Evolutionary conservation across 2,329 filamentous ascomycete genomes (phyloP).

Genomic region (Monosporascus sp.): DNA sequence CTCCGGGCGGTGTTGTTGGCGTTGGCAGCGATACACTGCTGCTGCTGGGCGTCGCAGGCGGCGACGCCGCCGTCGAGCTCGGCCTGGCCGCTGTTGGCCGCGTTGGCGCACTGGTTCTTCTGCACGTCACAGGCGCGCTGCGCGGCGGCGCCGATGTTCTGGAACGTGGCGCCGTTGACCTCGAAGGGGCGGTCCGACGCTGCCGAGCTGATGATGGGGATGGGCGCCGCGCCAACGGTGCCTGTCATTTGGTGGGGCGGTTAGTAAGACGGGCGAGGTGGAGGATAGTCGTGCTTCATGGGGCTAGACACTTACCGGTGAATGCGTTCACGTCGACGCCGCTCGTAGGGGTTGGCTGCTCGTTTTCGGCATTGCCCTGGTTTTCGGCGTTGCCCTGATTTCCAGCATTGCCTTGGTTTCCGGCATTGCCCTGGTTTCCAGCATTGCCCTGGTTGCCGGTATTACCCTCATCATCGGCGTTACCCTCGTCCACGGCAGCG

Average conservation of each 20-base stretch:
- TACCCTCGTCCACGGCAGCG: slow-evolving; percentile 12
- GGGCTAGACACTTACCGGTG: slow-evolving; percentile 25
- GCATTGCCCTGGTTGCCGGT: slow-evolving; percentile 9
- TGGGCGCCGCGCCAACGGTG: slow-evolving; percentile 36
- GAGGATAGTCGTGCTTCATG: neutral
- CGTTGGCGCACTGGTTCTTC: slow-evolving; percentile 46
- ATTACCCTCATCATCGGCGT: slow-evolving; percentile 3
- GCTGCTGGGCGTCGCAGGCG: slow-evolving; percentile 40
- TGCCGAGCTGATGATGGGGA: slow-evolving; percentile 34
- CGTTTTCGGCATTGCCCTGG: slow-evolving; percentile 1
- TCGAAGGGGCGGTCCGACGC: slow-evolving; percentile 38
- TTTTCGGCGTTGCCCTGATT: slow-evolving; percentile 2
- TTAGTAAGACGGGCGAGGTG: neutral
- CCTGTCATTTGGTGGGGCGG: slow-evolving; percentile 2
- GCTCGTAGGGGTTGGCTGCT: slow-evolving; percentile 11
- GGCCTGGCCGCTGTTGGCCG: slow-evolving; percentile 38
- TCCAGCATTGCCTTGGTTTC: slow-evolving; percentile 1
- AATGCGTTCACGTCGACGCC: slow-evolving; percentile 40
- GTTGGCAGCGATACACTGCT: slow-evolving; percentile 27
- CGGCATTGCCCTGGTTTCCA: slow-evolving; percentile 1
- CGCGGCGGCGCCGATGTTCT: slow-evolving; percentile 39
- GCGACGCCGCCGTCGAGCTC: slow-evolving; percentile 26
- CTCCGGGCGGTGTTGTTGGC: neutral
- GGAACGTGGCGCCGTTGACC: slow-evolving; percentile 53
- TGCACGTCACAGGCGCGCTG: slow-evolving; percentile 46